These are phyloP conservation scores for Wickerhamiella azymoides DNA, from an alignment of 805 yeast species.

Conservation along the genomic window DNA sequence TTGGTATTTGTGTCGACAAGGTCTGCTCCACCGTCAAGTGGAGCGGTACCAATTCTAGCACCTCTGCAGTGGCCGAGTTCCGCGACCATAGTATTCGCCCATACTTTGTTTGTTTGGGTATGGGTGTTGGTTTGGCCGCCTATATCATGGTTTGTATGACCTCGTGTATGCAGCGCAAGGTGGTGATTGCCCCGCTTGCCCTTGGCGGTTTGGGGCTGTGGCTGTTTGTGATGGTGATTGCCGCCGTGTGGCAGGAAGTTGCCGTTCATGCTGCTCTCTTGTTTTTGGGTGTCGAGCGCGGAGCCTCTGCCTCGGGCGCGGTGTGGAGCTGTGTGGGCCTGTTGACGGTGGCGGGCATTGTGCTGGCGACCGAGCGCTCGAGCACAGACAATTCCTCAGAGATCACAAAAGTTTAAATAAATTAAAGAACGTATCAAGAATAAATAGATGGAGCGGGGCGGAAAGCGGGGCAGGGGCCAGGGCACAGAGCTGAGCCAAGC, in stretches of 20 bases:
- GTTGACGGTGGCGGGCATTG: conserved; percentile 3
- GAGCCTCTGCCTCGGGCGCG: conserved; percentile 14
- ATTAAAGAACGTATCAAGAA: background rate
- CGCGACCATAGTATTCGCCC: conserved; percentile 13
- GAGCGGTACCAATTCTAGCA: background rate
- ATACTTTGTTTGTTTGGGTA: conserved; percentile 12
- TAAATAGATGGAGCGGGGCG: background rate
- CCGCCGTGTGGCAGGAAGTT: conserved; percentile 18
- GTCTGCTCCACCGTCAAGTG: background rate
- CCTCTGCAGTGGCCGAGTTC: conserved; percentile 9
- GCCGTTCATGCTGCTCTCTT: conserved; percentile 15
- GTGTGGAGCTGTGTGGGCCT: conserved; percentile 14
- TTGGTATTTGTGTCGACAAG: conserved; percentile 1
- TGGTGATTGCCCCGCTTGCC: background rate
- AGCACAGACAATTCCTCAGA: background rate
- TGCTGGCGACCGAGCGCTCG: background rate
- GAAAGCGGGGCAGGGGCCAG: too few relatives aligned
- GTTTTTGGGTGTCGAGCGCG: conserved; percentile 10
- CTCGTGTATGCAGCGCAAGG: background rate
- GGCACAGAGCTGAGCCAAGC: too few relatives aligned
- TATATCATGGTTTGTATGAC: background rate
- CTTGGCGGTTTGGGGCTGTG: background rate
- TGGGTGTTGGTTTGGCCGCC: conserved; percentile 2
- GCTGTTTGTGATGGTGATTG: conserved; percentile 7
- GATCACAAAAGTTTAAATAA: background rate